Percentiles rank a stretch among this genome's conserved stretches.
phyloP scores from a whole-genome alignment of 164 flowering plant genomes.

The Euptelea pleiosperma region DNA sequence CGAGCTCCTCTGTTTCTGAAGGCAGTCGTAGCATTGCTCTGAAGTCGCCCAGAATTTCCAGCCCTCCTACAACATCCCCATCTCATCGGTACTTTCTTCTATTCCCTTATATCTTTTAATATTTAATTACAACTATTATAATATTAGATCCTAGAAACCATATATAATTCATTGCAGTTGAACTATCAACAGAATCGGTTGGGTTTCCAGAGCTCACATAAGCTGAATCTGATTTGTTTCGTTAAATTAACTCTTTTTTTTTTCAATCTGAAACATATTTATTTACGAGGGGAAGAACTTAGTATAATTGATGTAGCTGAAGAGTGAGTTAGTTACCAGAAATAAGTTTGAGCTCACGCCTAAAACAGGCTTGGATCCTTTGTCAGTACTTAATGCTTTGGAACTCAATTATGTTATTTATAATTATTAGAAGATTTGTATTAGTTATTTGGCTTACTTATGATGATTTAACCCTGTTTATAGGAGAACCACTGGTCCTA shows the following conservation, averaged over 20 bases:
- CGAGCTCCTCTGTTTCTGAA: slow-evolving; percentile 74
- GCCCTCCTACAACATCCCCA: slow-evolving; percentile 57
- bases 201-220: background rate
- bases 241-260: background rate
- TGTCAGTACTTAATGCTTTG: no score
- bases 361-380: no score
- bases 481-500: slow-evolving; percentile 92
- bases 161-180: background rate
- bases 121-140: background rate
- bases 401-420: background rate
- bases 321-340: no score
- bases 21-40: slow-evolving; percentile 47
- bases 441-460: background rate
- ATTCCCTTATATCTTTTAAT: background rate
- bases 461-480: slow-evolving; percentile 14
- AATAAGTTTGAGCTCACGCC: no score
- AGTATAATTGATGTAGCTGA: no score
- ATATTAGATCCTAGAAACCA: background rate
- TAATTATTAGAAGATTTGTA: background rate
- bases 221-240: background rate
- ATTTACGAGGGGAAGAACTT: no score
- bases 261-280: background rate
- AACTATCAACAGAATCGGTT: background rate
- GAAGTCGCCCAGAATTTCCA: slow-evolving; percentile 58
- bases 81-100: slow-evolving; percentile 50